These are phyloP conservation scores for Pseudozyma tsukubaensis DNA, from an alignment of 1,284 basidiomycete genomes.

Conservation along the genomic window DNA sequence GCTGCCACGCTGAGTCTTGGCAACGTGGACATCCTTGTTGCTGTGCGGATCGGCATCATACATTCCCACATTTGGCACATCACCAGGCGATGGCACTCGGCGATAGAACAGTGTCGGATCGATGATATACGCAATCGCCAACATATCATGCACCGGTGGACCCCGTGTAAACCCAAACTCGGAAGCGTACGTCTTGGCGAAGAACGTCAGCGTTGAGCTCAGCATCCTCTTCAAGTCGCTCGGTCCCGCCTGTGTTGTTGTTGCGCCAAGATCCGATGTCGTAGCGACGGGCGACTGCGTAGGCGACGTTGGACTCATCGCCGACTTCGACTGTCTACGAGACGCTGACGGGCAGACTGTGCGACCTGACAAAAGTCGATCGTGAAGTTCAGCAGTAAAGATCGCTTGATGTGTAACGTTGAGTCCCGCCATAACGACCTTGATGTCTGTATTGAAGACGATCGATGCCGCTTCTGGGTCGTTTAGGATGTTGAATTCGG, in stretches of 20 bases:
- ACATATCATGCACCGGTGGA: constrained; percentile 62
- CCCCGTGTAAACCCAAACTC: constrained; percentile 60
- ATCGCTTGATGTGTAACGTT: constrained; percentile 63
- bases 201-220: constrained; percentile 58
- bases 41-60: constrained; percentile 42
- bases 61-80: constrained; percentile 28
- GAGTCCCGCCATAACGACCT: constrained; percentile 61
- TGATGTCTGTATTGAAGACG: constrained; percentile 56
- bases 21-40: constrained; percentile 23
- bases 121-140: constrained; percentile 60
- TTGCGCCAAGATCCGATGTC: constrained; percentile 13
- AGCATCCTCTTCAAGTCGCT: constrained; percentile 46
- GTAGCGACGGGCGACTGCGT: constrained; percentile 17
- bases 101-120: constrained; percentile 59
- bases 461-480: constrained; percentile 63
- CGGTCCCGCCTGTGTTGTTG: constrained; percentile 24
- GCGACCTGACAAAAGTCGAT: constrained; percentile 30
- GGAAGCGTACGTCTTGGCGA: constrained; percentile 49
- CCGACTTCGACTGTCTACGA: constrained; percentile 29
- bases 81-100: constrained; percentile 42
- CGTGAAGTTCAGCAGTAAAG: constrained; percentile 52
- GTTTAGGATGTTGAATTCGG: constrained; percentile 63
- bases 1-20: neutral
- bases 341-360: constrained; percentile 30
- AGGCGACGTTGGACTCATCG: constrained; percentile 13